Evolutionary conservation across 495 filamentous ascomycete genomes (phyloP), one percentile per base, ranked within the genome.

Genomic region (Lepidopterella palustris): DNA sequence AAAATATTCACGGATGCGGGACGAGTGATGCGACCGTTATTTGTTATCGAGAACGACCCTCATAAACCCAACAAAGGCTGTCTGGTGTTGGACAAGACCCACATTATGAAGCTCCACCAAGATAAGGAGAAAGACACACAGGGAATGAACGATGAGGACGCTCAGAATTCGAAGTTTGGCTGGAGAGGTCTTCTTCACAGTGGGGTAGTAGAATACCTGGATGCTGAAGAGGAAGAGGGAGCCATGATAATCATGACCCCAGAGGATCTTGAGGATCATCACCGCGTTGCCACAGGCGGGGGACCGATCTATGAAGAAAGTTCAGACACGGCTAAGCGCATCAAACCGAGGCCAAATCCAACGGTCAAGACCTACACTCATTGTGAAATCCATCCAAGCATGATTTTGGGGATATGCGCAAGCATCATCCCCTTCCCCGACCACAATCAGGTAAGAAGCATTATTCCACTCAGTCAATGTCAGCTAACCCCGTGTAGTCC

Each of bases 391-490:
- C 95, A 99, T 68, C 93, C 93, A 10, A 95, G 89, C 78, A 99
- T 97, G 95, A 90, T 99, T 72, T 76, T 97, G 50, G 95, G 93
- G 61, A 91, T 97, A 58, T 97, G 95, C 70, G 93, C 93, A 56
- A 95, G 90, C 79, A 97, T 99, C 73, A 99, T 99, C 78, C 93
- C 93, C 0, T 99, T 97, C 82, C 93, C 93, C 4, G 95, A 99
- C 74, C 93, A 99, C 77, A 99, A 99, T 71, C 93, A 92, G n/a
- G n/a, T n/a, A n/a, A n/a, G n/a, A n/a, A n/a, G n/a, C n/a, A n/a
- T n/a, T n/a, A n/a, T n/a, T n/a, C n/a, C n/a, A n/a, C n/a, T n/a
- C n/a, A n/a, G n/a, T n/a, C n/a, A n/a, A n/a, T n/a, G n/a, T n/a
- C n/a, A n/a, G n/a, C n/a, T n/a, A n/a, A n/a, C n/a, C n/a, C n/a